Conservation (phyloP, 306 rosid genomes). For the Hylodesmum podocarpum region DNA sequence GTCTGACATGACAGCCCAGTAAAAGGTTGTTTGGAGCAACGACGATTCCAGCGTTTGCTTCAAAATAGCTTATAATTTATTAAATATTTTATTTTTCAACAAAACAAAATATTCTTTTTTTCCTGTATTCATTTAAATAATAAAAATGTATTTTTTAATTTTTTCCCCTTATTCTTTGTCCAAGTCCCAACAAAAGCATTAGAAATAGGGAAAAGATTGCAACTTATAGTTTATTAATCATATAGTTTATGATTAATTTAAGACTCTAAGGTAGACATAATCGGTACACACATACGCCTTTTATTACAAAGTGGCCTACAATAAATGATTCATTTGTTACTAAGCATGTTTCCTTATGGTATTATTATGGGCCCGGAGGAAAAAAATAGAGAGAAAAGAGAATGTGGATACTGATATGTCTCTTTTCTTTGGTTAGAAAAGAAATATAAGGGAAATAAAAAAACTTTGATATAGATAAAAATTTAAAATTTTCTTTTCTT, state of each 20-base stretch:
- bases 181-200: not conserved
- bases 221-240: not conserved
- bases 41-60: not conserved
- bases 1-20: constrained; percentile 29
- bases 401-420: too few relatives aligned
- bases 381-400: too few relatives aligned
- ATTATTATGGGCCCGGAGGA: too few relatives aligned
- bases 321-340: not conserved
- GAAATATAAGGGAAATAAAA: too few relatives aligned
- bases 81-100: too few relatives aligned
- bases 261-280: not conserved
- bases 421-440: too few relatives aligned
- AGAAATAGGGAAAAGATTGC: not conserved
- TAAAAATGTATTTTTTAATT: too few relatives aligned
- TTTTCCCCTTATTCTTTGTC: not conserved
- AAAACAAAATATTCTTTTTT: too few relatives aligned
- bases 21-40: constrained; percentile 23
- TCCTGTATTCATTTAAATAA: too few relatives aligned
- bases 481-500: too few relatives aligned
- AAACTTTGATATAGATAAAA: too few relatives aligned
- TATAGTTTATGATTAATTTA: not conserved
- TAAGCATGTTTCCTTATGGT: not conserved
- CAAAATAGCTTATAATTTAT: not conserved
- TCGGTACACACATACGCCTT: not conserved
- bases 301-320: not conserved